Base-by-base conservation (phyloP, 371 early-diverging fungal species). In the Funneliformis caledonium region DNA sequence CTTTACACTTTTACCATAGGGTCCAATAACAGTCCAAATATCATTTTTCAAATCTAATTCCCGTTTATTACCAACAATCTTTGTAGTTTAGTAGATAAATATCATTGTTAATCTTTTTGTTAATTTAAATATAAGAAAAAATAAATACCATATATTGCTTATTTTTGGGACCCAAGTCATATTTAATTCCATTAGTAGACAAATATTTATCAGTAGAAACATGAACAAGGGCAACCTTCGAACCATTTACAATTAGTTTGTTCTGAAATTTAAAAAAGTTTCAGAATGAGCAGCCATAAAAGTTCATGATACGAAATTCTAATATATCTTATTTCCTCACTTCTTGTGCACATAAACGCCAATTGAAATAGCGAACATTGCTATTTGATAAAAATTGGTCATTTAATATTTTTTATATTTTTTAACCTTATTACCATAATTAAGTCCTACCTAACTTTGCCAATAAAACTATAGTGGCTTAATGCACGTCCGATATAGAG, bases 331-430 rank as follows among this genome's bases (percentile, higher is more conserved):
- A 16, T 45, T 62, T n/a, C 42, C 19, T 76, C 76, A 76, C 76
- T 62, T 76, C 76, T 42, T 61, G 62, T 42, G 61, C 76, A 16
- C 42, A 76, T 60, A 76, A 76, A n/a, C n/a, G n/a, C n/a, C n/a
- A n/a, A n/a, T n/a, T n/a, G n/a, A n/a, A n/a, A n/a, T n/a, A n/a
- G n/a, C n/a, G n/a, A n/a, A n/a, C n/a, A n/a, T n/a, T n/a, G n/a
- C n/a, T n/a, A n/a, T n/a, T n/a, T n/a, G n/a, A 42, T 48, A 48
- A 48, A 48, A 12, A 7, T 48, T 48, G n/a, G n/a, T 0, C 11
- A 48, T 48, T 48, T 48, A 48, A 48, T 11, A 48, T 48, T 48
- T 48, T 48, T 50, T 50, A 50, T 14, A 50, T 4, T 50, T 50
- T 50, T 50, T 50, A 50, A 50, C 14, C 6, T 50, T 4, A 50